These are phyloP conservation scores for Acmispon strigosus DNA, from an alignment of 306 rosid species.

Conservation along the genomic window DNA sequence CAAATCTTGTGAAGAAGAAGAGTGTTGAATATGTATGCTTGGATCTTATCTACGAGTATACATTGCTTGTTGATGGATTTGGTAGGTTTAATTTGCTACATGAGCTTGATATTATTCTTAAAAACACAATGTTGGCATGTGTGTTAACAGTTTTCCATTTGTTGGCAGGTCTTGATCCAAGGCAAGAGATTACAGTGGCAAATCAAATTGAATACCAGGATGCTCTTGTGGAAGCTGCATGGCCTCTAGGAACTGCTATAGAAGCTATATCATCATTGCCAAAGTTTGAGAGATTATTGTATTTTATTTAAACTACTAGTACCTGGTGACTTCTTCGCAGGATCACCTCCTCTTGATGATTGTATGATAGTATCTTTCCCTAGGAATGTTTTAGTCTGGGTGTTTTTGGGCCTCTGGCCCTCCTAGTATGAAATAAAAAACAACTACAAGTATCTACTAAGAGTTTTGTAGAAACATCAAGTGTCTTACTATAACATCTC, in stretches of 20 bases:
- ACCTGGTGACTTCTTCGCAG: too few species aligned
- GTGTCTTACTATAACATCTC: too few species aligned
- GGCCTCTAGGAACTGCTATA: slow-evolving; percentile 82
- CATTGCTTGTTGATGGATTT: slow-evolving; percentile 65
- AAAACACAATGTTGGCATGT: too few species aligned
- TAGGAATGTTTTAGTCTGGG: too few species aligned
- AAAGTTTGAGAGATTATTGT: slow-evolving; percentile 9
- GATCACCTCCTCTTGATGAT: too few species aligned
- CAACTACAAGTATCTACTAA: too few species aligned
- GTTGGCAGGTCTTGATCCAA: slow-evolving; percentile 52
- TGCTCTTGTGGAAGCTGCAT: slow-evolving; percentile 54
- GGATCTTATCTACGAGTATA: slow-evolving; percentile 55
- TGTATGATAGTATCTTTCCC: too few species aligned
- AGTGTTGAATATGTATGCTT: slow-evolving; percentile 52
- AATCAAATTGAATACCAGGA: slow-evolving; percentile 40
- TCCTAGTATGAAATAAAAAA: too few species aligned
- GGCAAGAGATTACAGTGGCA: slow-evolving; percentile 59
- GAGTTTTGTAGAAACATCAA: too few species aligned
- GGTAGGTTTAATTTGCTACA: slow-evolving; percentile 23
- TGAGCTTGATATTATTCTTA: too few species aligned
- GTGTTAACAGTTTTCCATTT: too few species aligned
- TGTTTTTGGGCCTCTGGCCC: too few species aligned
- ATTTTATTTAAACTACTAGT: background rate
- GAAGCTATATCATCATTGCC: slow-evolving; percentile 58
- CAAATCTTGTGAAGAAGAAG: background rate